phyloP scores from a whole-genome alignment of 2,329 filamentous ascomycete species.

The Geoglossum cookeanum region DNA sequence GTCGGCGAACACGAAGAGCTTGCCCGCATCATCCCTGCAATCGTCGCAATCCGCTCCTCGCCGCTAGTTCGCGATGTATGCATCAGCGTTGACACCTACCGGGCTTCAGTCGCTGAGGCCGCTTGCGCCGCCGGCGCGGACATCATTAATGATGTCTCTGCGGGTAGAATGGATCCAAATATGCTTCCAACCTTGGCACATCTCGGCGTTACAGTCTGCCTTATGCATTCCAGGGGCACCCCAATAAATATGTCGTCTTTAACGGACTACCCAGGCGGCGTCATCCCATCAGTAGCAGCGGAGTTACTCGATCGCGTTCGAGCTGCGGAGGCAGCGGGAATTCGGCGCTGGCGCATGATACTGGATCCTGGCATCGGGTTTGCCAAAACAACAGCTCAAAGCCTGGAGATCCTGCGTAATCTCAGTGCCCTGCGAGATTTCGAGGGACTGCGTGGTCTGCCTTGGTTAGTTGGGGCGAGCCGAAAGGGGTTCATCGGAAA shows the following conservation, averaged over 20 bases:
- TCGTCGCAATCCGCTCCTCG: slow-evolving; percentile 49
- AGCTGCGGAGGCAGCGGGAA: slow-evolving; percentile 62
- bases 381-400: slow-evolving; percentile 66
- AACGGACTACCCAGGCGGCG: slow-evolving; percentile 46
- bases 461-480: slow-evolving; percentile 80
- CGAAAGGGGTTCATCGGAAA: slow-evolving; percentile 77
- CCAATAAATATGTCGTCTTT: slow-evolving; percentile 61
- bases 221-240: slow-evolving; percentile 90
- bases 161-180: slow-evolving; percentile 52
- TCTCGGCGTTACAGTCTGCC: slow-evolving; percentile 56
- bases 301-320: slow-evolving; percentile 54
- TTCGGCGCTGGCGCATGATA: slow-evolving; percentile 84
- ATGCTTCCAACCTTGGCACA: slow-evolving; percentile 71
- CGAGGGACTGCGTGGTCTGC: slow-evolving; percentile 47
- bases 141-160: slow-evolving; percentile 89
- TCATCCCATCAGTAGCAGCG: slow-evolving; percentile 42
- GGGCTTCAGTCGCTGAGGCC: slow-evolving; percentile 58
- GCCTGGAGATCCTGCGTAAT: slow-evolving; percentile 56
- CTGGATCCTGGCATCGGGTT: slow-evolving; percentile 91
- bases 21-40: slow-evolving; percentile 58
- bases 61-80: slow-evolving; percentile 43
- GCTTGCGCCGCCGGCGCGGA: slow-evolving; percentile 66
- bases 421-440: slow-evolving; percentile 44
- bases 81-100: slow-evolving; percentile 86
- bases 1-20: slow-evolving; percentile 57